Evolutionary conservation across 2,329 filamentous ascomycete species (phyloP), one percentile per base, ranked within the genome.

Genomic region (Aspergillus versicolor): DNA sequence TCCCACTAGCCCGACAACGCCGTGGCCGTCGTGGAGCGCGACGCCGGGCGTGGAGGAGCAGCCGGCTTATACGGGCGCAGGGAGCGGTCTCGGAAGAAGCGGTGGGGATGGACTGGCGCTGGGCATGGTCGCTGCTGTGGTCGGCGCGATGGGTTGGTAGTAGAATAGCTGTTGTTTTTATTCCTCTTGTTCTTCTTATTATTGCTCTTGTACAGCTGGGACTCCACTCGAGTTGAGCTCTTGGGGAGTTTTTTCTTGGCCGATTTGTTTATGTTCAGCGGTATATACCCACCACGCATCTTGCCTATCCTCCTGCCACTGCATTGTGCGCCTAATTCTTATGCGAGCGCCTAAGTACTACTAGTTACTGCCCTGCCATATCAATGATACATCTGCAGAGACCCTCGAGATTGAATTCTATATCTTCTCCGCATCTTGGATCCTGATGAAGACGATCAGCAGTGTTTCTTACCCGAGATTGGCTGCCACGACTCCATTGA

Each of bases 261-360:
- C 27, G 27, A 30, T 38, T 32, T 21, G 19, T n/a, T 53, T 38
- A 3, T 47, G 15, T 53, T 47, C 51, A 53, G 51, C 51, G 43
- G 51, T 53, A 46, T 53, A 53, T 47, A 53, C 51, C 51, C 51
- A 45, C 38, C 24, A 34, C 17, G 15, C 22, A 9, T 30, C n/a
- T 15, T 19, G 9, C 13, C 22, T 43, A 21, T 22, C 17, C 22
- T n/a, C 13, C 43, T 45, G 22, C 22, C 13, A n/a, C 41, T 21
- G 22, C 43, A n/a, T 27, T 24, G 22, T 45, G 43, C 24, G 24
- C 15, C 32, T 50, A 50, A 41, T 50, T 47, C 7, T n/a, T 21
- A 21, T 30, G 11, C 13, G 15, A 22, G 15, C 47, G 0, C 15
- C 15, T 37, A 13, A 13, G 32, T 37, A 37, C 13, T 37, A 15